phyloP scores from a whole-genome alignment of 805 yeast genomes.

The Saccharomyces mikatae region DNA sequence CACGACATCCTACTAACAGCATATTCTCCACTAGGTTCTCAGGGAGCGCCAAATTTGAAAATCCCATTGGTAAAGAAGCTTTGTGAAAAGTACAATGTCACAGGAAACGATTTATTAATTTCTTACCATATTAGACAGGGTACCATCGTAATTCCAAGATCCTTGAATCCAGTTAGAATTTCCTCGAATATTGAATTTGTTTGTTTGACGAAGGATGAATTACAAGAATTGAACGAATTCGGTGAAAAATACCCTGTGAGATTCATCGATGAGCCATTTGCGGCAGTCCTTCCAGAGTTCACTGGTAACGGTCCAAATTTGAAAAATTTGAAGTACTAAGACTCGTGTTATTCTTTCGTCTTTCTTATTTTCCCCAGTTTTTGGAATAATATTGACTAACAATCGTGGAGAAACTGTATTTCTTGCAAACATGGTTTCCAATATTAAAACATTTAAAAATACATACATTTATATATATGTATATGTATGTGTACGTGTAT shows the following conservation, averaged over 20 bases:
- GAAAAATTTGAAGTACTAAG: not conserved
- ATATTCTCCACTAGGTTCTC: constrained; percentile 57
- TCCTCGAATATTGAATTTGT: constrained; percentile 33
- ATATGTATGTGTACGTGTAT: not conserved
- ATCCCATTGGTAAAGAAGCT: constrained; percentile 42
- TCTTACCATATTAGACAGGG: constrained; percentile 62
- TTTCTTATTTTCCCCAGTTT: not conserved
- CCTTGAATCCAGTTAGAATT: constrained; percentile 60
- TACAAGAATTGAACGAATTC: constrained; percentile 30
- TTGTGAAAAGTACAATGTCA: constrained; percentile 47
- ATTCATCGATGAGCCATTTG: constrained; percentile 26
- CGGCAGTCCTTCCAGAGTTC: constrained; percentile 25
- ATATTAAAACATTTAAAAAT: not conserved
- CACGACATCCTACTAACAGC: constrained; percentile 49
- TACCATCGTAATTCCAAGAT: constrained; percentile 58
- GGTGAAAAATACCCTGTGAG: constrained; percentile 30
- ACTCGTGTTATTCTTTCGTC: not conserved
- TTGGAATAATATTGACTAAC: not conserved
- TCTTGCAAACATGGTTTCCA: not conserved
- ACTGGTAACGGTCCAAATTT: constrained; percentile 8
- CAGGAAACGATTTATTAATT: constrained; percentile 48
- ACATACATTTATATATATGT: not conserved
- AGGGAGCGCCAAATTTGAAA: constrained; percentile 56
- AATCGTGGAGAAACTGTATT: not conserved
- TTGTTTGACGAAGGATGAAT: constrained; percentile 36